Percentiles rank a stretch among this genome's conserved stretches.
Evolutionary conservation across 2,329 filamentous ascomycete species (phyloP).

Genomic region (Penicillium sp.): DNA sequence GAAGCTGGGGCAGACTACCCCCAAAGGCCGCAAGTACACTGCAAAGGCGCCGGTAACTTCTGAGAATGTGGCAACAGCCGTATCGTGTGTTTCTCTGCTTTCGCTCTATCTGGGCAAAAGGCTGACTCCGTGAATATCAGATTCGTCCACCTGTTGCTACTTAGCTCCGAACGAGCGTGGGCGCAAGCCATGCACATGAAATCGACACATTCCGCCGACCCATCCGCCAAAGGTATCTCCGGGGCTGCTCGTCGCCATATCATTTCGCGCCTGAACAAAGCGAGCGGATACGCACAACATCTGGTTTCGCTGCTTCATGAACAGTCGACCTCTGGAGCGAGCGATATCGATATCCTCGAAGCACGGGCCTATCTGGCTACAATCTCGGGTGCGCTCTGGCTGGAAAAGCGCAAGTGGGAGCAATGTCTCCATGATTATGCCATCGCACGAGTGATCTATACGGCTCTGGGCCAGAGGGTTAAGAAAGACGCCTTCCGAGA

Average conservation of each 20-base stretch:
- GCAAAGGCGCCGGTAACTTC: slow-evolving; percentile 69
- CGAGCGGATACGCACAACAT: slow-evolving; percentile 65
- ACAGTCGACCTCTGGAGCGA: slow-evolving; percentile 62
- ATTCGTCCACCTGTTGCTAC: slow-evolving; percentile 73
- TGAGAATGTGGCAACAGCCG: slow-evolving; percentile 70
- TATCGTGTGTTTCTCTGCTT: slow-evolving; percentile 60
- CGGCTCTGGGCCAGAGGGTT: slow-evolving; percentile 61
- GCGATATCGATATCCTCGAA: slow-evolving; percentile 72
- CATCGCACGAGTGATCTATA: slow-evolving; percentile 77
- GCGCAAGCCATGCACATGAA: slow-evolving; percentile 96
- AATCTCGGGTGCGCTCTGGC: slow-evolving; percentile 71
- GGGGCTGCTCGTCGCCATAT: slow-evolving; percentile 84
- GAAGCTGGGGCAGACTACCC: slow-evolving; percentile 79
- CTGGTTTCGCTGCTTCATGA: slow-evolving; percentile 67
- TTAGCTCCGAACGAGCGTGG: slow-evolving; percentile 88
- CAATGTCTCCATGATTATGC: slow-evolving; percentile 73
- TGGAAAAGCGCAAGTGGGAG: slow-evolving; percentile 88
- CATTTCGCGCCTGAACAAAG: slow-evolving; percentile 81
- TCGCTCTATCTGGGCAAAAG: neutral
- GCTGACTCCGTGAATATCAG: slow-evolving; percentile 45
- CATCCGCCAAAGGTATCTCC: slow-evolving; percentile 68
- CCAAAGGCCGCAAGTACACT: slow-evolving; percentile 81
- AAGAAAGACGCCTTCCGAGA: slow-evolving; percentile 82
- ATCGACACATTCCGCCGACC: slow-evolving; percentile 72
- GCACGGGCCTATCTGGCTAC: slow-evolving; percentile 78